phyloP scores from a whole-genome alignment of 1,284 basidiomycete species.

The Rhodotorula mucilaginosa region DNA sequence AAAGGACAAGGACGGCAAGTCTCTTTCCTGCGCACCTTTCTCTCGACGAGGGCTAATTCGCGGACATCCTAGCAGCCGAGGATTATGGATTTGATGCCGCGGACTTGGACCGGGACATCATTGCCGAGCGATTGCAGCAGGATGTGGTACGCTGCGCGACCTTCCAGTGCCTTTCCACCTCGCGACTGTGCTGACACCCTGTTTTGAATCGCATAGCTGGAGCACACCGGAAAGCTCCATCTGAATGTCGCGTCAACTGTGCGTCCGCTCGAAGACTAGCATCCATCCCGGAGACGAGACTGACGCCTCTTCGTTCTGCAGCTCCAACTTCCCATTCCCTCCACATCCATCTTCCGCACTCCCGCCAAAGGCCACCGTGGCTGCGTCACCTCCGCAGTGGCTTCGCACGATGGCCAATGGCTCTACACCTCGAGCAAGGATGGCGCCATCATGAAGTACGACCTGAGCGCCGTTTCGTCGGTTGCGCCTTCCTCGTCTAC shows the following conservation, averaged over 20 bases:
- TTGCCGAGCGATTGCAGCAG: slow-evolving; percentile 81
- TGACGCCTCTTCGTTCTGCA: not conserved
- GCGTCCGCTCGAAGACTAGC: slow-evolving; percentile 41
- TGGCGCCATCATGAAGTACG: slow-evolving; percentile 77
- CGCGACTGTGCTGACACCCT: slow-evolving; percentile 6
- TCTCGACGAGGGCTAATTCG: not conserved
- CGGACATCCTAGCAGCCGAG: slow-evolving; percentile 17
- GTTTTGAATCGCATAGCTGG: slow-evolving; percentile 50
- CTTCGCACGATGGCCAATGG: slow-evolving; percentile 64
- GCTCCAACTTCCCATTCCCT: slow-evolving; percentile 33
- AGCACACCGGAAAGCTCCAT: slow-evolving; percentile 80
- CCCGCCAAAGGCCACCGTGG: slow-evolving; percentile 66
- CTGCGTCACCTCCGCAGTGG: slow-evolving; percentile 71
- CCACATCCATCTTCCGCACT: slow-evolving; percentile 34
- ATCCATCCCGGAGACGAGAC: not conserved
- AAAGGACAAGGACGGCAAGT: slow-evolving; percentile 57
- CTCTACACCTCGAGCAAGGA: slow-evolving; percentile 83
- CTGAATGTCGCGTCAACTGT: slow-evolving; percentile 71
- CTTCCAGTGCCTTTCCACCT: slow-evolving; percentile 35
- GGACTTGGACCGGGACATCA: slow-evolving; percentile 86
- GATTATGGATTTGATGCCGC: slow-evolving; percentile 78
- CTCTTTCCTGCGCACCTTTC: not conserved
- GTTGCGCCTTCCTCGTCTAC: slow-evolving; percentile 8
- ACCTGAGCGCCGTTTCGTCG: slow-evolving; percentile 52
- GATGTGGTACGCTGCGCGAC: slow-evolving; percentile 60